Conservation (phyloP, 345 rosid genomes). For the Eucalyptus curtisii region DNA sequence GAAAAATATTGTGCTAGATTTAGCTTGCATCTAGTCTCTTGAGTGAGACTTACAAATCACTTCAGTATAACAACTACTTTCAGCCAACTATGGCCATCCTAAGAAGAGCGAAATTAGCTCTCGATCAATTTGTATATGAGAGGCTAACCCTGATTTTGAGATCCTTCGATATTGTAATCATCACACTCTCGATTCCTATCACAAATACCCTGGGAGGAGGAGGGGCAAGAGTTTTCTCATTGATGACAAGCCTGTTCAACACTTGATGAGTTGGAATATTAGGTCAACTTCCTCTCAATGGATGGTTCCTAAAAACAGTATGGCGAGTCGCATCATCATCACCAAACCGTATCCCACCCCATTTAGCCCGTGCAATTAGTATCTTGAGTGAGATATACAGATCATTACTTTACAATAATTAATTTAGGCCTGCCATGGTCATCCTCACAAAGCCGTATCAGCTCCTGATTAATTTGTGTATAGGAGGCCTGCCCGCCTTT, state of each 20-base stretch:
- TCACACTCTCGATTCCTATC: fast-evolving
- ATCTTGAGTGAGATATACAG: not conserved
- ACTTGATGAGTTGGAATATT: not conserved
- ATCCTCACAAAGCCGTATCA: fast-evolving
- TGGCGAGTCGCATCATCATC: not conserved
- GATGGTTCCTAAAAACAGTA: not conserved
- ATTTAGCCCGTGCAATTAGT: not conserved
- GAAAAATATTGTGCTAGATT: not conserved
- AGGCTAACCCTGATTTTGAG: too few species aligned
- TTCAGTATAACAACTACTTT: not conserved
- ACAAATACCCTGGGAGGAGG: not conserved
- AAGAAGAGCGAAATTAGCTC: not conserved
- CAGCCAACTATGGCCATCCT: not conserved
- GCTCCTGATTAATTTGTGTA: fast-evolving
- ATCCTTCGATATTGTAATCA: too few species aligned
- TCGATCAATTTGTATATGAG: too few species aligned
- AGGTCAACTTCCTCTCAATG: not conserved
- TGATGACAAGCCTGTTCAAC: not conserved
- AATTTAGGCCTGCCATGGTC: not conserved
- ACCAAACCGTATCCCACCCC: not conserved
- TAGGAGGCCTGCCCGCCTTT: fast-evolving
- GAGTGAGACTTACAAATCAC: not conserved
- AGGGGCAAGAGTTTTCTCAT: too few species aligned
- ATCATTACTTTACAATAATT: not conserved
- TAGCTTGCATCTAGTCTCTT: not conserved